Base-by-base conservation (phyloP, 2,329 filamentous ascomycete genomes). In the Periconia digitata region DNA sequence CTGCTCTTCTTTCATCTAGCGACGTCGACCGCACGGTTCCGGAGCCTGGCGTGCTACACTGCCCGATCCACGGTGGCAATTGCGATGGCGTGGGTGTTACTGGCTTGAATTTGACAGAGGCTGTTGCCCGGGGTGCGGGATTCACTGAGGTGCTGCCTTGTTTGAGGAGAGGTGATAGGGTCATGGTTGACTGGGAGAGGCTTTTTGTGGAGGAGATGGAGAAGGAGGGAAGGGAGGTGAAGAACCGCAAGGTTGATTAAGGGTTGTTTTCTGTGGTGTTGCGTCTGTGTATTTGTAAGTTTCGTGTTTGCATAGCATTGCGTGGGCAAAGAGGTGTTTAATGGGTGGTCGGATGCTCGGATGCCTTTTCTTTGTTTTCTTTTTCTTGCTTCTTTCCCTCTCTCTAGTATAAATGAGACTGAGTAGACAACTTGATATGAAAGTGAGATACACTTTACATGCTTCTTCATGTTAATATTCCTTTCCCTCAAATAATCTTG, bases 161-260 rank as follows among this genome's bases (percentile, higher is more conserved):
- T 32, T 36, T 62, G 3, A 10, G 44, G 23, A 39, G 17, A 1
- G 52, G 44, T 3, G 59, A 46, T 0, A 47, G 60, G 38, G 29
- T 46, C 3, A 63, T 67, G 54, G 44, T 66, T 2, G 60, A 68
- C 42, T 68, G 64, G 65, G 16, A 15, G 13, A 40, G 10, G 43
- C 16, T 68, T 27, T 18, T 54, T 44, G 16, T 43, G 17, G 54
- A 66, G 54, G 58, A 59, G 54, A 51, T 22, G 46, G 49, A 27
- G 29, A 49, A 38, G 47, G 2, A 50, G 38, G 38, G n/a, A 22
- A 38, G 7, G 22, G 21, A 35, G 40, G 29, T 40, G 5, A n/a
- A 15, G 12, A 24, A 13, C 4, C 24, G 27, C 16, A 39, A 44
- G 21, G 12, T 41, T 41, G 44, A 8, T 18, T 8, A 43, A 12